Evolutionary conservation across 345 rosid genomes (phyloP).

Genomic region (Iberis pinnata): DNA sequence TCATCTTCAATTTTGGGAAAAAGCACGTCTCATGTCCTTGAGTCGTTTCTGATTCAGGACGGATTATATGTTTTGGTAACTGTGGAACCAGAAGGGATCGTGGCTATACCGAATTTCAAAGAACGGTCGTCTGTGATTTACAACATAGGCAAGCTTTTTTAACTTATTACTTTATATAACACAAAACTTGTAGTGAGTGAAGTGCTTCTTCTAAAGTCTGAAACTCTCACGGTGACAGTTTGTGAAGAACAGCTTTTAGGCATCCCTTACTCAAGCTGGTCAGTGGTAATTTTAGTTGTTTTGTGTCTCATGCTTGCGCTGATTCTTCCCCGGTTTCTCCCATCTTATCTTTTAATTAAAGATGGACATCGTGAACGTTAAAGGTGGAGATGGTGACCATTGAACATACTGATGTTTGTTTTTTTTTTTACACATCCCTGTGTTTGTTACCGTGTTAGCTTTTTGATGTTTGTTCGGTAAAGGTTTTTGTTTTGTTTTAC

Average conservation of each 20-base stretch:
- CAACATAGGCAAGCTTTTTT: conserved; percentile 54
- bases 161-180: too few species aligned
- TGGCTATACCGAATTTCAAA: conserved; percentile 48
- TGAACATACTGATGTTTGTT: too few species aligned
- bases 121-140: conserved; percentile 55
- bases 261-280: conserved; percentile 63
- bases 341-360: conserved; percentile 37
- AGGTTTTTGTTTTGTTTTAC: too few species aligned
- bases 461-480: too few species aligned
- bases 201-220: background rate
- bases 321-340: conserved; percentile 51
- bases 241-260: conserved; percentile 74
- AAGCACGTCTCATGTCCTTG: too few species aligned
- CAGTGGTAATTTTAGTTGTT: conserved; percentile 47
- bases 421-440: too few species aligned
- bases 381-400: too few species aligned
- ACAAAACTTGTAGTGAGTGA: background rate
- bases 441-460: too few species aligned
- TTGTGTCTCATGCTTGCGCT: conserved; percentile 53
- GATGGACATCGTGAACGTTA: conserved; percentile 34
- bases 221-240: conserved; percentile 37
- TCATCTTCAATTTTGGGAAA: background rate
- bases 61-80: conserved; percentile 47
- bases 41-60: conserved; percentile 33
- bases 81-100: conserved; percentile 81